These are phyloP conservation scores for Linnemannia elongata DNA, from an alignment of 192 early-diverging fungal species.

Conservation along the genomic window DNA sequence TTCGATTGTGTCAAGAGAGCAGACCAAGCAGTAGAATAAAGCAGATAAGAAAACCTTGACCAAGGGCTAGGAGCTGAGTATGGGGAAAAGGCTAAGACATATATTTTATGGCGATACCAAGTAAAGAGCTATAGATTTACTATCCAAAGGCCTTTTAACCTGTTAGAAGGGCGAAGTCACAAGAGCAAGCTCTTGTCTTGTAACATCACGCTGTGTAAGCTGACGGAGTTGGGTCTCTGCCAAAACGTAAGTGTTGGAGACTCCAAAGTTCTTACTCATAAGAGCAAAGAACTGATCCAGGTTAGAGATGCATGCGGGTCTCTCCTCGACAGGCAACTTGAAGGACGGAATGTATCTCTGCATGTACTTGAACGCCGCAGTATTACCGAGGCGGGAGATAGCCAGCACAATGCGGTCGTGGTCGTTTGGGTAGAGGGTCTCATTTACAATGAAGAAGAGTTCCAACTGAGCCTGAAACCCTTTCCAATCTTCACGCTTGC, in stretches of 20 bases:
- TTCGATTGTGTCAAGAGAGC: no score
- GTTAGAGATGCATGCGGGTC: not conserved
- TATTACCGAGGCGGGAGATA: constrained; percentile 11
- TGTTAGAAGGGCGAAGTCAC: no score
- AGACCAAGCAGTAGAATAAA: no score
- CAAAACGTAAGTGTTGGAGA: not conserved
- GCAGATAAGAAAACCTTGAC: no score
- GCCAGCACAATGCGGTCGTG: constrained; percentile 6
- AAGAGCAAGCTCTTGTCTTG: no score
- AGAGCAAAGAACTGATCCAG: not conserved
- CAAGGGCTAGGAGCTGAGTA: no score
- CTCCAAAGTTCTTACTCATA: constrained; percentile 10
- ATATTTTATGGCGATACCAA: no score
- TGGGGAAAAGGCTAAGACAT: no score
- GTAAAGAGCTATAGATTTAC: no score
- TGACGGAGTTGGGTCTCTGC: not conserved
- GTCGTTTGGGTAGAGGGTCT: not conserved
- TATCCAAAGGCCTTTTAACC: no score
- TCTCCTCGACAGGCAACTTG: not conserved
- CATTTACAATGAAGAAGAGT: not conserved
- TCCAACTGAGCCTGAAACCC: constrained; percentile 1
- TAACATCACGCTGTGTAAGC: not conserved
- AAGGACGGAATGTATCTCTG: not conserved
- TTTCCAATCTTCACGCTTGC: constrained; percentile 31
- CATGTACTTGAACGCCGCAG: constrained; percentile 25